These are phyloP conservation scores for Corymbia calophylla DNA, from an alignment of 441 rosid genomes.

Conservation along the genomic window DNA sequence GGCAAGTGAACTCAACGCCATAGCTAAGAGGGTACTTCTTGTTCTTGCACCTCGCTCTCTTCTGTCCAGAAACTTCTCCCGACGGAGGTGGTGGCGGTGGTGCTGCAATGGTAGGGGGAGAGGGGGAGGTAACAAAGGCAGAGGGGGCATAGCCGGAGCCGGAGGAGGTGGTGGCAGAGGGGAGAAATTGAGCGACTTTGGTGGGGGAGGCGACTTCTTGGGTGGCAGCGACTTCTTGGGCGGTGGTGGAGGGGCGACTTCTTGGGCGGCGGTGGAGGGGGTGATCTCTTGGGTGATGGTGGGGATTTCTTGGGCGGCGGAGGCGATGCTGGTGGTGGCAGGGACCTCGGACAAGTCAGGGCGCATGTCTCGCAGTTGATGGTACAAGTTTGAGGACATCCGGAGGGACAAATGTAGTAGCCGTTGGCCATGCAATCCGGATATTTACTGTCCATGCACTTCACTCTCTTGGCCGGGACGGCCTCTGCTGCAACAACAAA, in stretches of 20 bases:
- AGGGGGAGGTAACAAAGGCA: slow-evolving; percentile 9
- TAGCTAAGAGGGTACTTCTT: slow-evolving; percentile 25
- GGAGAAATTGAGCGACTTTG: background rate
- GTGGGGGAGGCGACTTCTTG: background rate
- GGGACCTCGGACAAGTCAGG: background rate
- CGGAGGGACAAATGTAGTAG: background rate
- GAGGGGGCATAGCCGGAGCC: background rate
- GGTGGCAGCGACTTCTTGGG: background rate
- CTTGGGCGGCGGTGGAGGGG: background rate
- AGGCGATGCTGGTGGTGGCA: background rate
- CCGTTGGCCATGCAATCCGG: background rate
- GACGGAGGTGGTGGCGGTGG: slow-evolving; percentile 10
- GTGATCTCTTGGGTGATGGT: background rate
- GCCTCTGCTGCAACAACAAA: background rate
- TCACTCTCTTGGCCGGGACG: background rate
- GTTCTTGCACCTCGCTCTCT: slow-evolving; percentile 21
- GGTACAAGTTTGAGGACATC: background rate
- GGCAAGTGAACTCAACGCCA: slow-evolving; percentile 30
- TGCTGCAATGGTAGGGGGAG: slow-evolving; percentile 5
- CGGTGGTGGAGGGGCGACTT: background rate
- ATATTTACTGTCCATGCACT: background rate
- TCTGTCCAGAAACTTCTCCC: background rate
- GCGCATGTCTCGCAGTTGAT: background rate
- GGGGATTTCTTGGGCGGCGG: background rate
- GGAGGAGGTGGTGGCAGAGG: background rate